phyloP scores from a whole-genome alignment of 2,329 filamentous ascomycete species.

The Diaporthe eres region DNA sequence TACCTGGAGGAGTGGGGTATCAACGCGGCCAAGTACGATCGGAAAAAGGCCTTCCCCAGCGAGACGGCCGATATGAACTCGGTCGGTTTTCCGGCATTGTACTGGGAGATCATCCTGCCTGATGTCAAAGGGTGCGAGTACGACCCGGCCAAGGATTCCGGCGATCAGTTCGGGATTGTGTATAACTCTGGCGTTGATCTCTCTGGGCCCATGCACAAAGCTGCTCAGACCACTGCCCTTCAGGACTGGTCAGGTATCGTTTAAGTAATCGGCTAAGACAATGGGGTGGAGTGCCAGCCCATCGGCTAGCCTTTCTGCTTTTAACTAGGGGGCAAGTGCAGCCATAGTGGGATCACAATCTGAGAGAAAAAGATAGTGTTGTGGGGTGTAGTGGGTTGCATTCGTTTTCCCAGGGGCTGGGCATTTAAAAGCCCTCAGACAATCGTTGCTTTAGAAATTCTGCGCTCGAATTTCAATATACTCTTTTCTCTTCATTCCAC shows the following conservation, averaged over 20 bases:
- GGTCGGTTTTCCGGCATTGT: constrained; percentile 49
- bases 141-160: constrained; percentile 1
- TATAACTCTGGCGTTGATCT: background rate
- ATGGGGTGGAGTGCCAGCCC: background rate
- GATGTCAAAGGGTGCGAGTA: constrained; percentile 3
- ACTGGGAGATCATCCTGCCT: constrained; percentile 52
- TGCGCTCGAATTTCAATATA: too few species aligned
- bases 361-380: too few species aligned
- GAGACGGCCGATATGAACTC: constrained; percentile 49
- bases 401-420: too few species aligned
- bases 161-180: background rate
- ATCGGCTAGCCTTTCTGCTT: too few species aligned
- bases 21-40: constrained; percentile 35
- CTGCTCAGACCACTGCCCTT: background rate
- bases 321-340: too few species aligned
- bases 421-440: too few species aligned
- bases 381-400: too few species aligned
- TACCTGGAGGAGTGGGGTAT: constrained; percentile 50
- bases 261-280: background rate
- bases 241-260: constrained; percentile 1
- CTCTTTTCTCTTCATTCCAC: too few species aligned
- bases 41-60: constrained; percentile 45
- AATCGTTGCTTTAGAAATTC: too few species aligned
- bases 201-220: background rate
- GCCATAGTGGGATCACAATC: too few species aligned